Evolutionary conservation across 805 yeast genomes (phyloP).

Genomic region (Yamadazyma takamatsuzukensis): DNA sequence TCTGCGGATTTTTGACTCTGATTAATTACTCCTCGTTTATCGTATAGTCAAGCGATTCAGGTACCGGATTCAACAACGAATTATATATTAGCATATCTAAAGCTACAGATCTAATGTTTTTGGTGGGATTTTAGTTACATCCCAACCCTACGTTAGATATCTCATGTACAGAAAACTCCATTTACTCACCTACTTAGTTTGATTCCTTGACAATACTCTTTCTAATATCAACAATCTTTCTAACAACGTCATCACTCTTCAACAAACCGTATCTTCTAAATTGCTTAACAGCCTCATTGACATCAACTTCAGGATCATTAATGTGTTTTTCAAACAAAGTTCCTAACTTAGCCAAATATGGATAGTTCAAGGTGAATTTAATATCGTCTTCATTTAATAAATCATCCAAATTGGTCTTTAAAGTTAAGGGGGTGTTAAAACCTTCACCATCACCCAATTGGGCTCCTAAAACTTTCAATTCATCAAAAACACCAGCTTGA

Average conservation of each 20-base stretch:
- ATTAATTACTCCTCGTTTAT: no score
- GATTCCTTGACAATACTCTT: slow-evolving; percentile 15
- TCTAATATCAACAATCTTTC: slow-evolving; percentile 37
- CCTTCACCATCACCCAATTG: slow-evolving; percentile 80
- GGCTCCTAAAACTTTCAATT: slow-evolving; percentile 57
- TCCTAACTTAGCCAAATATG: slow-evolving; percentile 51
- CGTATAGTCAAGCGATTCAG: no score
- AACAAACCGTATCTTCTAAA: slow-evolving; percentile 67
- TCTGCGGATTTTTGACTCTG: no score
- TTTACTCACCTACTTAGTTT: no score
- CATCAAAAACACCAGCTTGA: slow-evolving; percentile 63
- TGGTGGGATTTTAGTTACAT: no score
- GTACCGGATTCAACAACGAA: no score
- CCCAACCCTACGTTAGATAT: no score
- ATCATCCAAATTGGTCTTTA: slow-evolving; percentile 26
- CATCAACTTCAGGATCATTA: slow-evolving; percentile 34
- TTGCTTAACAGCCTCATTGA: slow-evolving; percentile 48
- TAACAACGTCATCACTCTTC: slow-evolving; percentile 41
- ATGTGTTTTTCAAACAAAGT: slow-evolving; percentile 41
- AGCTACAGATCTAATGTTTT: neutral
- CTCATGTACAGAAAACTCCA: no score
- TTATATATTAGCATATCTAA: no score
- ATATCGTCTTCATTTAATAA: slow-evolving; percentile 16
- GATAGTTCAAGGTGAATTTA: slow-evolving; percentile 54
- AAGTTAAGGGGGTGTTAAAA: slow-evolving; percentile 53